Base-by-base conservation (phyloP, 164 flowering plant genomes). In the Tetracentron sinense region DNA sequence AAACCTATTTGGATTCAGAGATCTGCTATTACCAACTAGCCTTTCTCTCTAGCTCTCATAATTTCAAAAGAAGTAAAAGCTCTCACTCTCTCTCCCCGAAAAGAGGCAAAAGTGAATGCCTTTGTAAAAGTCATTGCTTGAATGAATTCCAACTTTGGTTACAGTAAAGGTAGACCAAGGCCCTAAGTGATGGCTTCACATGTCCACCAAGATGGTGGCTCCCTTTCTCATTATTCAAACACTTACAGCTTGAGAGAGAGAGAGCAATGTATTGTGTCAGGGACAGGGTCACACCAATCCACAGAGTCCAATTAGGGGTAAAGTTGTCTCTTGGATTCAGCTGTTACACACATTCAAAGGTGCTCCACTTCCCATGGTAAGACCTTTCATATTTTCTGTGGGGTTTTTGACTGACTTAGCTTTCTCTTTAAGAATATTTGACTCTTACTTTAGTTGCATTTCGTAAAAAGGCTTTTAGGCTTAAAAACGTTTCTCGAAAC, bases 251-350 rank as follows among this genome's bases (percentile, higher is more conserved):
- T 56, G 22, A 47, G 64, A 30, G 64, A 61, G 56, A 61, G 55
- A 29, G 22, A 47, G 53, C n/a, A n/a, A n/a, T n/a, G n/a, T n/a
- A n/a, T n/a, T n/a, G n/a, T n/a, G n/a, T n/a, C n/a, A n/a, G n/a
- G n/a, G n/a, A n/a, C n/a, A n/a, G n/a, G n/a, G n/a, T n/a, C n/a
- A n/a, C n/a, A n/a, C n/a, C n/a, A n/a, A n/a, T n/a, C n/a, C n/a
- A n/a, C n/a, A n/a, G n/a, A n/a, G n/a, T n/a, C n/a, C n/a, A n/a
- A n/a, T n/a, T n/a, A n/a, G n/a, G n/a, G n/a, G 50, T 68, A 68
- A 61, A 68, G 71, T 51, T 46, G 15, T 56, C 51, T 61, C 55
- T 68, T 68, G 66, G 71, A 44, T 68, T 58, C 52, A 54, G 56
- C 47, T 49, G 60, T 42, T 51, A 11, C 7, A 17, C 30, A 52